phyloP scores from a whole-genome alignment of 1,139 yeast genomes.

The Suhomyces chickasaworum region DNA sequence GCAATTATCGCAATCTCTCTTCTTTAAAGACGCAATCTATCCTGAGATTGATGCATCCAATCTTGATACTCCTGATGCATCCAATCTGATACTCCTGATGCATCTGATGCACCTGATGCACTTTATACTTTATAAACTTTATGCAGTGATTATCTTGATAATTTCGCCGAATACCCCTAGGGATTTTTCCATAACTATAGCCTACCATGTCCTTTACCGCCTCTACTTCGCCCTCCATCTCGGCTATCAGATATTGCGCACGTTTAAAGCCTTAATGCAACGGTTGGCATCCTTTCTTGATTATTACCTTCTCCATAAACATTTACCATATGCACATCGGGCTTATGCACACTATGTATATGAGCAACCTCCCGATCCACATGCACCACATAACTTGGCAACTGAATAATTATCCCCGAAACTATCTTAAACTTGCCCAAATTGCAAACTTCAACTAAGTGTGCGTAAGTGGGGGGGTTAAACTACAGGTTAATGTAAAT shows the following conservation, averaged over 20 bases:
- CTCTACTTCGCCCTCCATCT: neutral
- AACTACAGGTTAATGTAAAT: neutral
- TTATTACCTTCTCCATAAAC: neutral
- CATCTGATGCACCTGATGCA: neutral
- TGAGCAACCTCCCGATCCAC: neutral
- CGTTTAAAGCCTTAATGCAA: conserved; percentile 1
- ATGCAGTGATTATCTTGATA: too few species aligned
- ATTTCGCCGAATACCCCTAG: neutral
- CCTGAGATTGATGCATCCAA: neutral
- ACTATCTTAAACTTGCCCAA: conserved; percentile 4
- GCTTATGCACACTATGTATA: neutral
- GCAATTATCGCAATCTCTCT: neutral
- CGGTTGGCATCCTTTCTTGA: conserved; percentile 1
- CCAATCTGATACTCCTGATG: neutral
- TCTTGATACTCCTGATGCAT: neutral
- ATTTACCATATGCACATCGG: neutral
- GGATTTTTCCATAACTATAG: neutral
- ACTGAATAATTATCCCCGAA: neutral
- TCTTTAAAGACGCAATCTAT: neutral
- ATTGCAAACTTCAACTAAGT: neutral
- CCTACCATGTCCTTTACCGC: neutral
- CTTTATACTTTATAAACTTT: too few species aligned
- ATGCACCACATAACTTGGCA: neutral
- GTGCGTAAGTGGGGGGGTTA: neutral
- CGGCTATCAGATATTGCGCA: conserved; percentile 3